phyloP scores from a whole-genome alignment of 345 rosid genomes.

The Dipteronia dyeriana region DNA sequence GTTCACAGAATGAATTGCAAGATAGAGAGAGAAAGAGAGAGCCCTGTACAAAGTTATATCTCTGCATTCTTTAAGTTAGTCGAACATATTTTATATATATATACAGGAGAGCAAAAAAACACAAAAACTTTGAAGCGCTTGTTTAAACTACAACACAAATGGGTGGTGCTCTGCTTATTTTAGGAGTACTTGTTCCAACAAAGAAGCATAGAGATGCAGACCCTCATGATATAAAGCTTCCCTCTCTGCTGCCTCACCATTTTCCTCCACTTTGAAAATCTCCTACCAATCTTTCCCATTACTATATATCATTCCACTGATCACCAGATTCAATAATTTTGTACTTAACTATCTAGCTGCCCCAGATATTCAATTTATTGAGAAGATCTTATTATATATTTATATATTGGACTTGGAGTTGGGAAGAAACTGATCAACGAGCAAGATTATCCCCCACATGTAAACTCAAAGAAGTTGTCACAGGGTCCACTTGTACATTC shows the following conservation, averaged over 20 bases:
- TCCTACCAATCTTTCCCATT: conserved; percentile 40
- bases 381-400: too few species aligned
- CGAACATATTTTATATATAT: neutral
- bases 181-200: conserved; percentile 57
- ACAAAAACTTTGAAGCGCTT: neutral
- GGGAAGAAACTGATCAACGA: neutral
- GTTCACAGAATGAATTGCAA: neutral
- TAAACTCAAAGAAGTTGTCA: conserved; percentile 6
- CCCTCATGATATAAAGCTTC: conserved; percentile 56
- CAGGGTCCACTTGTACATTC: conserved; percentile 35
- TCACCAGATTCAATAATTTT: neutral
- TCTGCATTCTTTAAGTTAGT: neutral
- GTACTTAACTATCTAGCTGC: neutral
- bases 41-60: neutral
- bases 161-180: neutral
- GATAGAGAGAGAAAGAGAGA: neutral
- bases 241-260: conserved; percentile 63
- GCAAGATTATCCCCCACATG: conserved; percentile 18
- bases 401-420: neutral
- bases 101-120: neutral
- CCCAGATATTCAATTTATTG: neutral
- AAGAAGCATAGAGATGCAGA: conserved; percentile 71
- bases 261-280: conserved; percentile 55
- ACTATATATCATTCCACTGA: neutral
- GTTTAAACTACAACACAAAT: neutral